A percentile compares a stretch with the other conserved stretches of the same genome.
Evolutionary conservation across 345 rosid species (phyloP).

Genomic region (Firmiana major): DNA sequence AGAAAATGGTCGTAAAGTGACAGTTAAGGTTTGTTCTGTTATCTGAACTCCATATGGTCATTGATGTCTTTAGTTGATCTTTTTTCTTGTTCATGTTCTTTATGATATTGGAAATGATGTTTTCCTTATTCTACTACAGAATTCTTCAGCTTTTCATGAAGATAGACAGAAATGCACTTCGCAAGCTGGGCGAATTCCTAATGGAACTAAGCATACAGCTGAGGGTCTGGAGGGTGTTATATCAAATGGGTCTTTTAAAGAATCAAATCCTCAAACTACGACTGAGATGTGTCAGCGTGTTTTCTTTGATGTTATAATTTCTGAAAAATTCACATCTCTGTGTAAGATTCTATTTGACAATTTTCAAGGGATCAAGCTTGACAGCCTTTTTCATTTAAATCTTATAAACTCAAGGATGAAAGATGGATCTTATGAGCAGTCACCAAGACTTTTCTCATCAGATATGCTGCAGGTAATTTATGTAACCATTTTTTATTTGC

Average conservation of each 20-base stretch:
- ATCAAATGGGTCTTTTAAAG: slow-evolving; percentile 36
- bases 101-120: neutral
- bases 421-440: slow-evolving; percentile 66
- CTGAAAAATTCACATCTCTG: slow-evolving; percentile 67
- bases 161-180: slow-evolving; percentile 20
- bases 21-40: slow-evolving; percentile 38
- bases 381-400: slow-evolving; percentile 44
- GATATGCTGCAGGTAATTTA: slow-evolving; percentile 67
- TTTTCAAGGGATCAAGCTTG: slow-evolving; percentile 62
- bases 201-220: slow-evolving; percentile 36
- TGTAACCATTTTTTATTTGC: neutral
- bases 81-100: neutral
- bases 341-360: slow-evolving; percentile 69
- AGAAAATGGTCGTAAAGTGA: slow-evolving; percentile 15
- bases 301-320: slow-evolving; percentile 55
- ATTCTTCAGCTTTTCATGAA: slow-evolving; percentile 31
- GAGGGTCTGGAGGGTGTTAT: slow-evolving; percentile 28
- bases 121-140: slow-evolving; percentile 40
- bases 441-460: slow-evolving; percentile 52
- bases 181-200: slow-evolving; percentile 23
- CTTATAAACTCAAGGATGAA: slow-evolving; percentile 67
- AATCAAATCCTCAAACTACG: slow-evolving; percentile 24
- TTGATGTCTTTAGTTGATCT: neutral
- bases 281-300: slow-evolving; percentile 61
- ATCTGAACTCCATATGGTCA: neutral